phyloP scores from a whole-genome alignment of 1,139 yeast species.

The Sugiyamaella castrensis region DNA sequence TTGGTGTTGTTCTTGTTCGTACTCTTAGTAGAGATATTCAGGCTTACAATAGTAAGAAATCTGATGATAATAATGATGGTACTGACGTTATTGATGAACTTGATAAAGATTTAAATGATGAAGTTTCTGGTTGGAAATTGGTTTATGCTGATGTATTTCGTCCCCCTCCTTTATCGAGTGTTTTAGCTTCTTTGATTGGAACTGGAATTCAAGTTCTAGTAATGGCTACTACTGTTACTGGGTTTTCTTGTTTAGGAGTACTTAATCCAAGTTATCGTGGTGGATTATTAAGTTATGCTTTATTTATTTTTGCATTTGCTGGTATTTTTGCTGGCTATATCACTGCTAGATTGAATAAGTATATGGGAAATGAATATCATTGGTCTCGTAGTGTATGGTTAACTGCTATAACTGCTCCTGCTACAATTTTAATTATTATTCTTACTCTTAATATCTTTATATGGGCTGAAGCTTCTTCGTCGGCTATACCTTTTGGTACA shows the following conservation, averaged over 20 bases:
- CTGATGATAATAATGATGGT: slow-evolving; percentile 9
- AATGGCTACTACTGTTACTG: slow-evolving; percentile 59
- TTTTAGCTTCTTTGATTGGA: slow-evolving; percentile 59
- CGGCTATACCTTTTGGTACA: slow-evolving; percentile 75
- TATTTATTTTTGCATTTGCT: slow-evolving; percentile 60
- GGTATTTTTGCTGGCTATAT: slow-evolving; percentile 72
- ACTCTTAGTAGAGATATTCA: slow-evolving; percentile 48
- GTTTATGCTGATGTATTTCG: slow-evolving; percentile 54
- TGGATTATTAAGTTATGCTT: slow-evolving; percentile 59
- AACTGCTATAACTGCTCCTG: slow-evolving; percentile 51
- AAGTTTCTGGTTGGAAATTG: slow-evolving; percentile 52
- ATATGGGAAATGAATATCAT: slow-evolving; percentile 44
- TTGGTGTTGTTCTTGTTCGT: slow-evolving; percentile 58
- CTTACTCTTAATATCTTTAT: slow-evolving; percentile 62
- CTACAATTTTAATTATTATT: slow-evolving; percentile 51
- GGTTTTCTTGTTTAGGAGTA: slow-evolving; percentile 56
- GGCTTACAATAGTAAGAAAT: slow-evolving; percentile 29
- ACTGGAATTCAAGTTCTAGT: slow-evolving; percentile 71
- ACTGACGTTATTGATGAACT: slow-evolving; percentile 23
- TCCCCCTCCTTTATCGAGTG: slow-evolving; percentile 47
- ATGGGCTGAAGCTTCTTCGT: slow-evolving; percentile 74
- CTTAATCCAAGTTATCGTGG: slow-evolving; percentile 62
- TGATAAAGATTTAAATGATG: slow-evolving; percentile 33
- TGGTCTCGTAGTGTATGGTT: slow-evolving; percentile 29
- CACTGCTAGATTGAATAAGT: slow-evolving; percentile 60